phyloP scores from a whole-genome alignment of 2,329 filamentous ascomycete genomes.

The Sclerotinia spermophila region DNA sequence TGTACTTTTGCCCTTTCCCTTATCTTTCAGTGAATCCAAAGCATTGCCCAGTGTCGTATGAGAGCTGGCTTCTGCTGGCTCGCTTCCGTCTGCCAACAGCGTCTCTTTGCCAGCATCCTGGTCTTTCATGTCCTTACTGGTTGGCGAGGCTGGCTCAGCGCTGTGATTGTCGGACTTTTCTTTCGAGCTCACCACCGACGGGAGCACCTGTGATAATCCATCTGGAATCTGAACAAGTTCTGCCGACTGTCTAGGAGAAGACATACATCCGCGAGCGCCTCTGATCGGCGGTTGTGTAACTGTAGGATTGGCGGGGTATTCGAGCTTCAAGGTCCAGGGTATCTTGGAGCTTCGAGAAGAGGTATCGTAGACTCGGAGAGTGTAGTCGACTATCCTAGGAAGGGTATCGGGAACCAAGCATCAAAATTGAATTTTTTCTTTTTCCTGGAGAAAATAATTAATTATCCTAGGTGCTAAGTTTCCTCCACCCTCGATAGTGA shows the following conservation, averaged over 20 bases:
- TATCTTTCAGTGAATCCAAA: constrained; percentile 8
- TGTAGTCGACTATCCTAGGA: not conserved
- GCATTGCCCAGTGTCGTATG: not conserved
- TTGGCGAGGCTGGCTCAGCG: constrained; percentile 3
- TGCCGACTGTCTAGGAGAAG: constrained; percentile 33
- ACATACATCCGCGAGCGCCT: constrained; percentile 37
- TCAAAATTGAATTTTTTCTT: not conserved
- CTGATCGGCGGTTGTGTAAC: constrained; percentile 26
- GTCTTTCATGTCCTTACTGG: constrained; percentile 17
- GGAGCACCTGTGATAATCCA: constrained; percentile 24
- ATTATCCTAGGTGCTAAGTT: constrained; percentile 6
- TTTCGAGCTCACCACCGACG: constrained; percentile 14
- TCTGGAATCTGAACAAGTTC: constrained; percentile 29
- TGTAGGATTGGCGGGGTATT: constrained; percentile 34
- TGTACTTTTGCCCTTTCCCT: not conserved
- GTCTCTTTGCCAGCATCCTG: constrained; percentile 9
- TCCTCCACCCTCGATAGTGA: not conserved
- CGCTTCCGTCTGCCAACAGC: constrained; percentile 10
- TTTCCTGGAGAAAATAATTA: not conserved
- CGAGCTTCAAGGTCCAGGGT: constrained; percentile 13
- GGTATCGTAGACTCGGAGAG: not conserved
- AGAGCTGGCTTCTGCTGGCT: not conserved
- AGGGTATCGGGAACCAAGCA: not conserved
- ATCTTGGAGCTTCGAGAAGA: constrained; percentile 12
- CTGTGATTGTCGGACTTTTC: constrained; percentile 7